Base-by-base conservation (phyloP, 768 basidiomycete species). In the Suillus subalutaceus region DNA sequence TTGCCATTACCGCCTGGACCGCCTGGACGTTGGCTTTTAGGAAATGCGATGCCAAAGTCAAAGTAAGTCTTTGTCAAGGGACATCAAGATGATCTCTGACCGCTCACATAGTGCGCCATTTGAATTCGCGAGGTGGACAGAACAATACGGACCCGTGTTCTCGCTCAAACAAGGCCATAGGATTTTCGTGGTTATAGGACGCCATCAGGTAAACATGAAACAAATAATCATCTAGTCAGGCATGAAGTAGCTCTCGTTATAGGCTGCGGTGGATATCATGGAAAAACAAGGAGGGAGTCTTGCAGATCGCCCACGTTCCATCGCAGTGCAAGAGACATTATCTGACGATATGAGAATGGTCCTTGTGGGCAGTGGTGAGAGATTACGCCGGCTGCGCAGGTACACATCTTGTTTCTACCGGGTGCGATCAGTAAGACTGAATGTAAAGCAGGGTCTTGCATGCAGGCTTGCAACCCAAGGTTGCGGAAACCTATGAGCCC, bases 101-200 rank as follows among this genome's bases (percentile, higher is more conserved):
- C 12, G 9, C 52, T 30, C 12, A 23, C 4, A 4, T 20, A 5
- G 13, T 43, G 18, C 52, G n/a, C 18, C 74, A 68, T 16, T 63
- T 72, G 66, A 37, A 38, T 87, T 86, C 57, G 84, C 88, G 40
- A 80, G 84, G 70, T 85, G 86, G 83, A 86, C 84, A 3, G 79
- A 88, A 69, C 70, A 81, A 66, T 89, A 88, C 68, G 88, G 89
- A 0, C 87, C 88, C 0, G 79, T 90, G 0, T 87, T 88, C 67
- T 81, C 84, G 0, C 72, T 89, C 1, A 79, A 82, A 6, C 83
- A 85, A 68, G 87, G 88, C 1, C 4, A 55, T 13, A 52, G 44
- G 1, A 12, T 66, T 4, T 71, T 68, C 13, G 63, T 75, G 2
- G 26, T 75, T 23, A 71, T 75, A 13, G 75, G 73, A 1, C 71